Conservation (phyloP, 2,329 filamentous ascomycete genomes). For the Aspergillus sp. region DNA sequence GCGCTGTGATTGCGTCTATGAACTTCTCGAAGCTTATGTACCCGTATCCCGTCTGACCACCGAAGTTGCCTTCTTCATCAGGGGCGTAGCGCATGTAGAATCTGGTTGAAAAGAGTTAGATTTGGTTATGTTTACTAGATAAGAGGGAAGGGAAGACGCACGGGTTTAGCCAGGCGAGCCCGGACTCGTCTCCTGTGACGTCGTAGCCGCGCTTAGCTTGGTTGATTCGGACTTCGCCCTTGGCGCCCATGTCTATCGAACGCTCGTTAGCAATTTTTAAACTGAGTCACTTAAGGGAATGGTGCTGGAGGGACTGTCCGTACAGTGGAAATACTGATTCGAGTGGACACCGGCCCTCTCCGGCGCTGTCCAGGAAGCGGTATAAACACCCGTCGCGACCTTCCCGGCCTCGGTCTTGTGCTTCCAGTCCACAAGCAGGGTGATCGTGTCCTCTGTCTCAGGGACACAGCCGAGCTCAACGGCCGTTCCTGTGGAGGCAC, state of each 20-base stretch:
- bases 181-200: slow-evolving; percentile 75
- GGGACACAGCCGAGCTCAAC: slow-evolving; percentile 74
- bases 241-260: slow-evolving; percentile 65
- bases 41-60: slow-evolving; percentile 85
- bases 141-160: slow-evolving; percentile 35
- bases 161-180: slow-evolving; percentile 84
- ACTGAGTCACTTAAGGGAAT: not conserved
- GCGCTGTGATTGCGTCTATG: slow-evolving; percentile 76
- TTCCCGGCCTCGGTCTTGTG: slow-evolving; percentile 68
- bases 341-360: slow-evolving; percentile 92
- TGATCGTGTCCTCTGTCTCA: slow-evolving; percentile 90
- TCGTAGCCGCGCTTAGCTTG: slow-evolving; percentile 95
- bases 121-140: not conserved
- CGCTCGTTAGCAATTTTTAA: not conserved
- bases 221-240: slow-evolving; percentile 84
- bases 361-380: slow-evolving; percentile 90
- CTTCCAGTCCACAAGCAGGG: slow-evolving; percentile 83
- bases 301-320: slow-evolving; percentile 11
- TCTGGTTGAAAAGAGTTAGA: slow-evolving; percentile 25
- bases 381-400: slow-evolving; percentile 84
- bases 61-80: slow-evolving; percentile 92
- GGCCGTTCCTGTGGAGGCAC: slow-evolving; percentile 76
- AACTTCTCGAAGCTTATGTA: slow-evolving; percentile 97
- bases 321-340: slow-evolving; percentile 92
- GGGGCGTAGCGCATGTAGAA: slow-evolving; percentile 96